These are phyloP conservation scores for Ogataea wickerhamii DNA, from an alignment of 805 yeast species.

Conservation along the genomic window DNA sequence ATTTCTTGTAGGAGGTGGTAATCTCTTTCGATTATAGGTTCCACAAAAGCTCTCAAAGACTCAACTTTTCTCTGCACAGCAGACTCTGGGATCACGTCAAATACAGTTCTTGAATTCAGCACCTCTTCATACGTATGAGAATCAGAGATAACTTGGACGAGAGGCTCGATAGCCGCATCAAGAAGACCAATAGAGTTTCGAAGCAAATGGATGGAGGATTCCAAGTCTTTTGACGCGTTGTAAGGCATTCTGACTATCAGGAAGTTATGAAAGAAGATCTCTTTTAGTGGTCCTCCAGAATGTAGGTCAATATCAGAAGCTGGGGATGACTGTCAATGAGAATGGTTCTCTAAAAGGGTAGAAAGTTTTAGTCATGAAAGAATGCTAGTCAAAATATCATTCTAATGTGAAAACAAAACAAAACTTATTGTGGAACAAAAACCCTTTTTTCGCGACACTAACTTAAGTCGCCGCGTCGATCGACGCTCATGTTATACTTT, in stretches of 20 bases:
- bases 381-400: too few relatives aligned
- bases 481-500: too few relatives aligned
- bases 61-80: slow-evolving; percentile 41
- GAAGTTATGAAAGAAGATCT: too few relatives aligned
- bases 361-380: too few relatives aligned
- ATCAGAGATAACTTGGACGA: slow-evolving; percentile 33
- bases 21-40: slow-evolving; percentile 39
- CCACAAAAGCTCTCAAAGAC: slow-evolving; percentile 34
- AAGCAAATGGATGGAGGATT: slow-evolving; percentile 16
- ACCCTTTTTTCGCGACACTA: too few relatives aligned
- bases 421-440: too few relatives aligned
- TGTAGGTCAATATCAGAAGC: too few relatives aligned
- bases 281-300: too few relatives aligned
- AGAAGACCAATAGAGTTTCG: slow-evolving; percentile 17
- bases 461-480: too few relatives aligned
- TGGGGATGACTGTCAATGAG: too few relatives aligned
- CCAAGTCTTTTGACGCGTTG: slow-evolving; percentile 14
- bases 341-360: too few relatives aligned
- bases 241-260: slow-evolving; percentile 9
- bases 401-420: too few relatives aligned
- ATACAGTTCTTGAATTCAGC: slow-evolving; percentile 43
- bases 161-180: slow-evolving; percentile 15
- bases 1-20: slow-evolving; percentile 28
- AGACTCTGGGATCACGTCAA: slow-evolving; percentile 48
- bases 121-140: slow-evolving; percentile 37